phyloP scores from a whole-genome alignment of 371 early-diverging fungal species.

The Coemansia sp. region DNA sequence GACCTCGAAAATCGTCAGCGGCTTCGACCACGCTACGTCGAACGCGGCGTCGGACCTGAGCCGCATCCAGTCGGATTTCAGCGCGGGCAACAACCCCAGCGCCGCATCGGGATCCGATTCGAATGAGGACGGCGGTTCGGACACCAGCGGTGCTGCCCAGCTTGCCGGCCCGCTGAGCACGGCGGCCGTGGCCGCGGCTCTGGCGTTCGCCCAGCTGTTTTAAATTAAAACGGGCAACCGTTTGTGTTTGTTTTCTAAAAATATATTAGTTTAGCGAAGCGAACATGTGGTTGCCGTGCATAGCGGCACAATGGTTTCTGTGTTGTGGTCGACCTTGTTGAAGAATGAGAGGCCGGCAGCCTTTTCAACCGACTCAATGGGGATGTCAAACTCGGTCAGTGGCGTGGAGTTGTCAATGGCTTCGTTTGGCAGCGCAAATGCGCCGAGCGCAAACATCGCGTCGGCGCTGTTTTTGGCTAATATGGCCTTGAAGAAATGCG shows the following conservation, averaged over 20 bases:
- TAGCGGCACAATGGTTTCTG: constrained; percentile 1
- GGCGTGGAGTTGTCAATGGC: constrained; percentile 63
- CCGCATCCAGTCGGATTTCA: constrained; percentile 39
- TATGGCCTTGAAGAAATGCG: constrained; percentile 89
- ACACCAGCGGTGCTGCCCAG: not conserved
- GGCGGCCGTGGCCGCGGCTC: constrained; percentile 23
- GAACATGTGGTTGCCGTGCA: constrained; percentile 27
- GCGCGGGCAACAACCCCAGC: constrained; percentile 18
- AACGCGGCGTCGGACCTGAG: constrained; percentile 2
- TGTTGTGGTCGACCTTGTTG: not conserved
- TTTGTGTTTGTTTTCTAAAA: not conserved
- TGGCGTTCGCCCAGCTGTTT: constrained; percentile 32
- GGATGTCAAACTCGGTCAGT: constrained; percentile 67
- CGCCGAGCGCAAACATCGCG: constrained; percentile 55
- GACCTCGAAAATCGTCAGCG: constrained; percentile 3
- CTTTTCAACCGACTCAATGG: constrained; percentile 73
- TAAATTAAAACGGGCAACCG: constrained; percentile 1
- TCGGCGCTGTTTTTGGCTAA: constrained; percentile 55
- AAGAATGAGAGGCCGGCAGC: constrained; percentile 73
- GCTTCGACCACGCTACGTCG: constrained; percentile 9
- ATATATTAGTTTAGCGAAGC: constrained; percentile 8
- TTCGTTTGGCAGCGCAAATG: constrained; percentile 87
- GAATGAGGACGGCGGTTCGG: not conserved
- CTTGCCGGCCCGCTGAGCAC: constrained; percentile 4
- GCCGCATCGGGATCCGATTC: not conserved